Conservation (phyloP, 1,284 basidiomycete species). For the Mrakiaceae sp. region DNA sequence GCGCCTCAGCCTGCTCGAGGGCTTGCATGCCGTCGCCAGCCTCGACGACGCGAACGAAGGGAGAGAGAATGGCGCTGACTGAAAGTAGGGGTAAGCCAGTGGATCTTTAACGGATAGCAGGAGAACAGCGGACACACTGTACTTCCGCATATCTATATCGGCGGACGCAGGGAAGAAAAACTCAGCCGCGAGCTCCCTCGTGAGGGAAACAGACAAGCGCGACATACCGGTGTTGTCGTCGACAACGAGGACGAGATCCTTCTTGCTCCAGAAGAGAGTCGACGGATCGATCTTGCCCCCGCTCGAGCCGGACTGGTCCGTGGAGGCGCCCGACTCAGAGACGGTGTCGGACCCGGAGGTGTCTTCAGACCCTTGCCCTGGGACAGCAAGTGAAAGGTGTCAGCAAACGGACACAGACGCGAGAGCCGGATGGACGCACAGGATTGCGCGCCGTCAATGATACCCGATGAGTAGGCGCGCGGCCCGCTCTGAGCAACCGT, state of each 20-base stretch:
- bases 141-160: constrained; percentile 27
- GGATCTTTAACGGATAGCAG: too few relatives aligned
- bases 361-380: neutral
- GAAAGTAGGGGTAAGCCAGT: neutral
- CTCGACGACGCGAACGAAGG: constrained; percentile 34
- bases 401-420: neutral
- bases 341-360: neutral
- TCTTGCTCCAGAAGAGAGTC: constrained; percentile 13
- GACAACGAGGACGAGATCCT: constrained; percentile 23
- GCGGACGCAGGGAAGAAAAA: neutral
- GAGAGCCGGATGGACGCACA: neutral
- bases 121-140: constrained; percentile 9
- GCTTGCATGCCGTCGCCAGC: constrained; percentile 35
- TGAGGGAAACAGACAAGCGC: too few relatives aligned
- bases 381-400: neutral
- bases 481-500: constrained; percentile 4
- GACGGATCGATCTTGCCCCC: constrained; percentile 8
- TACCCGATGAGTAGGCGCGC: constrained; percentile 25
- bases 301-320: neutral
- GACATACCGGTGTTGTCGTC: constrained; percentile 1
- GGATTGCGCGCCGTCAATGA: constrained; percentile 29
- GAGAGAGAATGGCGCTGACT: constrained; percentile 29
- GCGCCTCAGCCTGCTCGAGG: constrained; percentile 25
- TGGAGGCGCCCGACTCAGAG: neutral
- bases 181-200: too few relatives aligned